Conservation (phyloP, 2,329 filamentous ascomycete genomes). For the Colletotrichum horii region DNA sequence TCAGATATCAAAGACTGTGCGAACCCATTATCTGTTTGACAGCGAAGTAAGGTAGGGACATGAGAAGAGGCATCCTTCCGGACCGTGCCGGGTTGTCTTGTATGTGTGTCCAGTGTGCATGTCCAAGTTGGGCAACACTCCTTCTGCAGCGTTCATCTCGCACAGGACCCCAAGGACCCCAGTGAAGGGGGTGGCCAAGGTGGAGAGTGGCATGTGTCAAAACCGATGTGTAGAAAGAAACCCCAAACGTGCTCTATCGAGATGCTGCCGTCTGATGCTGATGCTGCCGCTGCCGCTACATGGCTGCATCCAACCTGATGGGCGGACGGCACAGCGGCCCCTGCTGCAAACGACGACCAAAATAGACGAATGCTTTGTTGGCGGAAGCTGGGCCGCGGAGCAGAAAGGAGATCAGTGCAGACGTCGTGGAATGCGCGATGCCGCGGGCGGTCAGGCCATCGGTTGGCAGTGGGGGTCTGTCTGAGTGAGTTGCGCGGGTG, state of each 20-base stretch:
- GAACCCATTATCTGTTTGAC: not conserved
- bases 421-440: not conserved
- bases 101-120: not conserved
- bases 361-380: not conserved
- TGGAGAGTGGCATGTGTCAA: not conserved
- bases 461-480: not conserved
- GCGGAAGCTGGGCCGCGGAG: not conserved
- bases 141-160: not conserved
- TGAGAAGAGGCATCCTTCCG: not conserved
- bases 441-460: not conserved
- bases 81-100: not conserved
- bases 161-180: not conserved
- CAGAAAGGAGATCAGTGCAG: not conserved
- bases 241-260: not conserved
- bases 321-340: not conserved
- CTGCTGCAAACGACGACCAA: conserved; percentile 3
- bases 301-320: not conserved
- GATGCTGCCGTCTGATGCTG: not conserved
- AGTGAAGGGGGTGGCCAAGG: not conserved
- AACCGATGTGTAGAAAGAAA: not conserved
- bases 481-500: not conserved
- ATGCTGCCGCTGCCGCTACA: not conserved
- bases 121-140: not conserved
- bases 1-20: not conserved
- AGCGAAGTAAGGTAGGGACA: not conserved